phyloP scores from a whole-genome alignment of 495 filamentous ascomycete genomes.

The Xylaria venustula region DNA sequence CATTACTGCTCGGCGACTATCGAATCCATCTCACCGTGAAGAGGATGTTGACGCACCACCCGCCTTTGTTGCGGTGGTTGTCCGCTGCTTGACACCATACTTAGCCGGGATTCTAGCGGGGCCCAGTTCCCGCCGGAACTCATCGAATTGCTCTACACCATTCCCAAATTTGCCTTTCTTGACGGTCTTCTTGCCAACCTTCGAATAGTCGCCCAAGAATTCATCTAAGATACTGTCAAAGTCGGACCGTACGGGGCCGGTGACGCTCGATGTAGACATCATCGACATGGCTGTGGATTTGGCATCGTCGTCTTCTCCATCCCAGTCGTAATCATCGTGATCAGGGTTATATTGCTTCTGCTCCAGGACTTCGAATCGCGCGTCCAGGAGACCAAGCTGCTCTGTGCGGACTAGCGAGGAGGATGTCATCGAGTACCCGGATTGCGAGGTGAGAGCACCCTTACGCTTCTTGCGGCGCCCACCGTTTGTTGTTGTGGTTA shows the following conservation, averaged over 20 bases:
- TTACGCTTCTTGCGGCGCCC: conserved; percentile 84
- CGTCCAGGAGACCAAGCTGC: conserved; percentile 80
- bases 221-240: conserved; percentile 93
- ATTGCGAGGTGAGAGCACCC: conserved; percentile 84
- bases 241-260: conserved; percentile 61
- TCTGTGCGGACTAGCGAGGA: conserved; percentile 87
- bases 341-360: conserved; percentile 74
- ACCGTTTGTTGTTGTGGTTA: conserved; percentile 74
- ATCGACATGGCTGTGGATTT: conserved; percentile 35
- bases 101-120: conserved; percentile 56
- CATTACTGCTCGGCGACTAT: conserved; percentile 14
- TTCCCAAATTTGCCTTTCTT: conserved; percentile 80
- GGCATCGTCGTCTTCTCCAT: conserved; percentile 50
- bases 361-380: conserved; percentile 87
- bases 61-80: conserved; percentile 1
- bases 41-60: conserved; percentile 17
- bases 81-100: conserved; percentile 13
- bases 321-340: conserved; percentile 55
- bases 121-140: conserved; percentile 78
- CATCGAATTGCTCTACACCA: conserved; percentile 86
- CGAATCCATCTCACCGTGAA: conserved; percentile 16
- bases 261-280: conserved; percentile 52
- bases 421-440: conserved; percentile 94
- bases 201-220: conserved; percentile 76
- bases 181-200: conserved; percentile 74